Base-by-base conservation (phyloP, 768 basidiomycete genomes). In the Leccinum uliginosum region DNA sequence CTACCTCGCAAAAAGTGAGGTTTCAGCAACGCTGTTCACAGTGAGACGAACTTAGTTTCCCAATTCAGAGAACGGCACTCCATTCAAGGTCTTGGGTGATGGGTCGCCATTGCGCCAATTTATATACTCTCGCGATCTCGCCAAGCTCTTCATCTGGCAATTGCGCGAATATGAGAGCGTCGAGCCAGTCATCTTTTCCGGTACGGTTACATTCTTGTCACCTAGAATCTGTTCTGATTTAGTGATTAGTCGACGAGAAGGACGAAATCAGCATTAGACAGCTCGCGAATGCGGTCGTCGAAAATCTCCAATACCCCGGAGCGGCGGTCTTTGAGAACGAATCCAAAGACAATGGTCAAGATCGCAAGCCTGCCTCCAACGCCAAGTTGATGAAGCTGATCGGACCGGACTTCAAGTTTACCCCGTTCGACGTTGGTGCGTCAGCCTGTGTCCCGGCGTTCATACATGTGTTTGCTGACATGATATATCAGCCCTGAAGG, bases 81-180 rank as follows among this genome's bases (percentile, higher is more conserved):
- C 90, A 4, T 95, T 98, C 74, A 77, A 86, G 51, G 90, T 96
- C n/a, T 74, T 85, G 50, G 95, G 95, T 11, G 89, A 91, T 0
- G 95, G 95, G 32, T 92, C 88, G 63, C 95, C 95, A 7, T 81
- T 97, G 34, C 84, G 95, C n/a, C 95, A 98, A 71, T 98, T 98
- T 71, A 95, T 97, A 73, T 98, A 93, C 75, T 97, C 95, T n/a
- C 79, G 83, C 50, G 94, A 98, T 74, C 85, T 98, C 50, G 95
- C 94, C 45, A 96, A 92, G 72, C 78, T 96, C 55, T 96, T 97
- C 78, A 89, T 97, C 68, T 94, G 91, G 93, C 83, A 85, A 79
- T 73, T 95, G 61, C 79, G 91, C 46, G 89, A 96, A 67, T 97
- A 98, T 70, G 82, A 94, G 52, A 87, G 91, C 63, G 88, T 96